These are phyloP conservation scores for Saccharomycopsis babjevae DNA, from an alignment of 805 yeast species.

Conservation along the genomic window DNA sequence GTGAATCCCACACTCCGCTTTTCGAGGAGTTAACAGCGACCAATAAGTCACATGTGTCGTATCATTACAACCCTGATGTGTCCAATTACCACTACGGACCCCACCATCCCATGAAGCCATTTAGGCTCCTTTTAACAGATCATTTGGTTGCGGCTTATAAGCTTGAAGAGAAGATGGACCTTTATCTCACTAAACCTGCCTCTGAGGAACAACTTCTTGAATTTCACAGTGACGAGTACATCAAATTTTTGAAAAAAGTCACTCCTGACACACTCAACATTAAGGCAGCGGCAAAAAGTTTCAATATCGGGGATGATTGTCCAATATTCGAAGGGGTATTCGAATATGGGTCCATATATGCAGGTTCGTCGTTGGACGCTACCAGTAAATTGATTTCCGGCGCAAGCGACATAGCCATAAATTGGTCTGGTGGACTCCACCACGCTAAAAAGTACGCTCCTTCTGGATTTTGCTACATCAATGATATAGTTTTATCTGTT, in stretches of 20 bases:
- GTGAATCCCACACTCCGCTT: slow-evolving; percentile 34
- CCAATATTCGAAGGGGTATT: slow-evolving; percentile 93
- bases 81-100: slow-evolving; percentile 83
- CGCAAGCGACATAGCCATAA: slow-evolving; percentile 86
- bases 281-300: slow-evolving; percentile 50
- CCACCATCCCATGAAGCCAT: slow-evolving; percentile 97
- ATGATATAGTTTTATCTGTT: slow-evolving; percentile 86
- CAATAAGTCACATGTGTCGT: slow-evolving; percentile 58
- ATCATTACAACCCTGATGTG: slow-evolving; percentile 78
- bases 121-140: slow-evolving; percentile 86
- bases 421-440: slow-evolving; percentile 95
- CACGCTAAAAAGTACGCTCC: slow-evolving; percentile 95
- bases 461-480: slow-evolving; percentile 88
- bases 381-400: slow-evolving; percentile 77
- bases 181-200: slow-evolving; percentile 76
- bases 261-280: slow-evolving; percentile 63
- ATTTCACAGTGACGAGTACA: slow-evolving; percentile 83
- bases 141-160: slow-evolving; percentile 80
- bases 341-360: slow-evolving; percentile 78
- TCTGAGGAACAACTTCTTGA: slow-evolving; percentile 66
- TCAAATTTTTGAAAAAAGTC: slow-evolving; percentile 62
- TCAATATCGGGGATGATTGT: slow-evolving; percentile 89
- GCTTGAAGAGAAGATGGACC: slow-evolving; percentile 80
- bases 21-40: slow-evolving; percentile 35
- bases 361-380: slow-evolving; percentile 93